Conservation (phyloP, 768 basidiomycete genomes). For the Kwoniella heveanensis region DNA sequence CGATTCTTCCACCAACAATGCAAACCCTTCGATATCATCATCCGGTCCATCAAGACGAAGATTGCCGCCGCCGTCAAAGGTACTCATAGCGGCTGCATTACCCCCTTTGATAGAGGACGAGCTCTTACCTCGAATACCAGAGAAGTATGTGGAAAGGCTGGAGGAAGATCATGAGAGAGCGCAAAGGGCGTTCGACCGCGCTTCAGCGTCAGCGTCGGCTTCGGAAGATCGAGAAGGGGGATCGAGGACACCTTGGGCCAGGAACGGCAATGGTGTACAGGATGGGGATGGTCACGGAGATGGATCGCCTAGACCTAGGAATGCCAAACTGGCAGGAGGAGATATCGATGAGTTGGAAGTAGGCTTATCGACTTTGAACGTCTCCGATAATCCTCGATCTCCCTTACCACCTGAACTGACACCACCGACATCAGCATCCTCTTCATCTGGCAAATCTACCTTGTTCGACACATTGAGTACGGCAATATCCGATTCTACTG, state of each 20-base stretch:
- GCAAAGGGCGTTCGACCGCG: conserved; percentile 26
- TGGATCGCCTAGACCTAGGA: conserved; percentile 8
- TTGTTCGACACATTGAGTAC: conserved; percentile 20
- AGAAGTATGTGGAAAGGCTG: conserved; percentile 49
- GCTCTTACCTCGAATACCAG: conserved; percentile 40
- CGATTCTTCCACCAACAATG: not conserved
- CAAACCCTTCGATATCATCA: not conserved
- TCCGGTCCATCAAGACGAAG: conserved; percentile 3
- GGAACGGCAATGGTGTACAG: not conserved
- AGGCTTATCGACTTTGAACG: conserved; percentile 35
- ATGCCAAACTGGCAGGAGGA: not conserved
- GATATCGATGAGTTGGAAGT: conserved; percentile 20
- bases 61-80: conserved; percentile 27
- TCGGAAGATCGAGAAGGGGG: conserved; percentile 5
- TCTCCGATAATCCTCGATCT: conserved; percentile 30
- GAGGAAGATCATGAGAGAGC: conserved; percentile 46
- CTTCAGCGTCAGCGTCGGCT: not conserved
- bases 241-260: conserved; percentile 23
- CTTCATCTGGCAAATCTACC: conserved; percentile 14
- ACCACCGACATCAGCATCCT: conserved; percentile 25
- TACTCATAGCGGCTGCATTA: conserved; percentile 37
- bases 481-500: not conserved
- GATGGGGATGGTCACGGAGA: not conserved
- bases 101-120: conserved; percentile 43
- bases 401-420: conserved; percentile 10